These are phyloP conservation scores for Colletotrichum horii DNA, from an alignment of 2,329 filamentous ascomycete genomes.

Conservation along the genomic window DNA sequence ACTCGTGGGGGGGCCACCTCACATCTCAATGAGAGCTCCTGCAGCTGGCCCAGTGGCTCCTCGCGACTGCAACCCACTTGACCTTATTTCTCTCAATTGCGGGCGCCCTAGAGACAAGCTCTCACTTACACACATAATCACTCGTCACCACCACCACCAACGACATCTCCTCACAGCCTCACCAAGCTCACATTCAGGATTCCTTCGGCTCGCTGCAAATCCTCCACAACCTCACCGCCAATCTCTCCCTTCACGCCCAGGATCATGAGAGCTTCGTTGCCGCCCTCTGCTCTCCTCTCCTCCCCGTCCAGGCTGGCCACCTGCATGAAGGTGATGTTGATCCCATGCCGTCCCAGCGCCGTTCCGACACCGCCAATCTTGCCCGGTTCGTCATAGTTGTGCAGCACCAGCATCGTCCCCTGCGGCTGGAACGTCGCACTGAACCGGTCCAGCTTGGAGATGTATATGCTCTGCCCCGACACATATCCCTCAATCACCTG, in stretches of 20 bases:
- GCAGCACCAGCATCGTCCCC: constrained; percentile 76
- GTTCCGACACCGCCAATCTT: constrained; percentile 83
- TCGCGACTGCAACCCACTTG: not conserved
- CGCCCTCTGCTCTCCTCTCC: constrained; percentile 31
- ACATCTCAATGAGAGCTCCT: not conserved
- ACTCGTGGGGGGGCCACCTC: constrained; percentile 7
- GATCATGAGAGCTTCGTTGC: constrained; percentile 82
- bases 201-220: constrained; percentile 54
- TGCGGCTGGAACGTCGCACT: constrained; percentile 75
- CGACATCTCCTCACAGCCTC: constrained; percentile 35
- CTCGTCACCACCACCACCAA: not conserved
- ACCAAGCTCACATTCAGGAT: constrained; percentile 63
- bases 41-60: not conserved
- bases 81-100: not conserved
- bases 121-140: not conserved
- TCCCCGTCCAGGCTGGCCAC: constrained; percentile 62
- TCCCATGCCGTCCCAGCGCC: constrained; percentile 69
- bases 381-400: constrained; percentile 82
- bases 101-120: not conserved
- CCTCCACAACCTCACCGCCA: constrained; percentile 57
- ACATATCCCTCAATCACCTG: constrained; percentile 71
- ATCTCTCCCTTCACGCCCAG: constrained; percentile 73
- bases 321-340: constrained; percentile 85
- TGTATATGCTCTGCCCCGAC: constrained; percentile 67
- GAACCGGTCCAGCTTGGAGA: constrained; percentile 77